These are phyloP conservation scores for Coemansia sp. DNA, from an alignment of 192 early-diverging fungal species.

Conservation along the genomic window DNA sequence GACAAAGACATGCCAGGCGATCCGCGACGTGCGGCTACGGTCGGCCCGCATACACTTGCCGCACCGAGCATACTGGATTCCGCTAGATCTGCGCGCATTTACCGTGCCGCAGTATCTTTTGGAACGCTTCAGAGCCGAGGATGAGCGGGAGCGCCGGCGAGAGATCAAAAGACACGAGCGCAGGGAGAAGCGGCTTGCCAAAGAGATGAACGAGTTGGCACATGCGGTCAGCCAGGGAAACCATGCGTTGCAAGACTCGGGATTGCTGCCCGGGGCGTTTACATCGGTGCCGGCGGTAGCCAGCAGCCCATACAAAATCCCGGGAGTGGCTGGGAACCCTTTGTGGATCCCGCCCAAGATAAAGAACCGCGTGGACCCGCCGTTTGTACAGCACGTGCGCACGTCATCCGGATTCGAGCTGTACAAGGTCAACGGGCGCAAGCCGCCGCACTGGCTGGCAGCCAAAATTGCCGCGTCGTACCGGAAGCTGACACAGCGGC, in stretches of 20 bases:
- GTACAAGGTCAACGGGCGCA: slow-evolving; percentile 37
- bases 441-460: slow-evolving; percentile 45
- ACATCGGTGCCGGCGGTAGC: slow-evolving; percentile 10
- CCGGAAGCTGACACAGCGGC: slow-evolving; percentile 1
- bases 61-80: slow-evolving; percentile 42
- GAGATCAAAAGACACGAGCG: not conserved
- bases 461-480: slow-evolving; percentile 22
- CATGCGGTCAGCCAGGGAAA: slow-evolving; percentile 29
- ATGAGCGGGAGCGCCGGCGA: slow-evolving; percentile 4
- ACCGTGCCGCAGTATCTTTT: slow-evolving; percentile 21
- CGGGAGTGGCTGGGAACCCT: slow-evolving; percentile 31
- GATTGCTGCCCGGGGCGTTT: slow-evolving; percentile 40
- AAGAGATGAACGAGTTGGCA: slow-evolving; percentile 17
- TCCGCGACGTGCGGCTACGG: slow-evolving; percentile 39
- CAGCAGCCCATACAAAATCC: slow-evolving; percentile 8
- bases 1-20: slow-evolving; percentile 26
- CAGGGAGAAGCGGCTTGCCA: slow-evolving; percentile 6
- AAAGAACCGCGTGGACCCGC: slow-evolving; percentile 25
- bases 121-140: slow-evolving; percentile 14
- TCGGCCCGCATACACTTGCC: slow-evolving; percentile 31
- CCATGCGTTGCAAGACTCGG: slow-evolving; percentile 5
- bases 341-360: slow-evolving; percentile 44
- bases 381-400: slow-evolving; percentile 42
- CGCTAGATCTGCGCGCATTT: slow-evolving; percentile 36
- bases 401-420: slow-evolving; percentile 43